Base-by-base conservation (phyloP, 208 protist species). In the Leishmania gerbilli region DNA sequence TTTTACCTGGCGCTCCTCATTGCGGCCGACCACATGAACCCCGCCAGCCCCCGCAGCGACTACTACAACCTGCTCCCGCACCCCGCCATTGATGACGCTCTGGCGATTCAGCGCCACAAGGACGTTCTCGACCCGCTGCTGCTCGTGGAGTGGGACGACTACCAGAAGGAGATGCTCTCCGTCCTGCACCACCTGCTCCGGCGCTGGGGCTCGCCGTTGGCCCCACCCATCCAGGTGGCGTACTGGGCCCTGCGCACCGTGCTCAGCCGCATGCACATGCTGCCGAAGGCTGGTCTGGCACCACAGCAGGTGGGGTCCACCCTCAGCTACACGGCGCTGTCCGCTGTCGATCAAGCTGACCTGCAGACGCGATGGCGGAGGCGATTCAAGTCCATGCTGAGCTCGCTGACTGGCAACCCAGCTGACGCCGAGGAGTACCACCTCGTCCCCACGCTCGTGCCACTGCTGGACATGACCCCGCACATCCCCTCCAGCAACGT, bases 91-190 rank as follows among this genome's bases (percentile, higher is more conserved):
- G 78, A 94, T 76, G 93, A 96, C 79, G 89, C 75, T 13, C 69
- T 58, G 34, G 93, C 89, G 31, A 94, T 96, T 69, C 64, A 74
- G 21, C 76, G 64, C n/a, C 86, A 96, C 87, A 96, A 96, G 82
- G 87, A 95, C 71, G 80, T 87, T 34, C 78, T 95, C 3, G 93
- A 95, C 77, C 89, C 93, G 4, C 68, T 91, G 77, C 60, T 88
- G 71, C 88, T 96, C 17, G 82, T 96, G 40, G 93, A 96, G 88
- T 96, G 93, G 91, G 91, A 96, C 78, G 93, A 94, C 82, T 90
- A 96, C 75, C 93, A 95, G 82, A 81, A 84, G n/a, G 90, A 91
- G 80, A 92, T 94, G 79, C 71, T 95, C 17, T 85, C 90, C 3
- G 69, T 95, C 19, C 79, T 93, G 68, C 88, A 88, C 45, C 85